A percentile compares a stretch with the other conserved stretches of the same genome.
phyloP scores from a whole-genome alignment of 2,329 filamentous ascomycete species.

The Penicillium janthinellum region DNA sequence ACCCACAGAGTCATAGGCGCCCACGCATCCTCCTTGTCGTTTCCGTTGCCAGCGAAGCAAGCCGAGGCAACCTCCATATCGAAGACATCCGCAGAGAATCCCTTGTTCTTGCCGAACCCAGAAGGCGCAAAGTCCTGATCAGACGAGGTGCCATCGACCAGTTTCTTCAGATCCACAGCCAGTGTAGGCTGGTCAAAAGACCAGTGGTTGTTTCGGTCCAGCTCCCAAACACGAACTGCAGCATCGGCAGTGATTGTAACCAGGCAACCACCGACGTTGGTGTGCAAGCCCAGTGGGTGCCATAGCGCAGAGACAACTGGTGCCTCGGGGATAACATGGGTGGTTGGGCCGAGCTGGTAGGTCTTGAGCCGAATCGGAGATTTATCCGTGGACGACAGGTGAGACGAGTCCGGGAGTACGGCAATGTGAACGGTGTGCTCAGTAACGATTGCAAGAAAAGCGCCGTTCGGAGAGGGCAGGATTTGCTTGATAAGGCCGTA shows the following conservation, averaged over 20 bases:
- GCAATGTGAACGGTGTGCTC: constrained; percentile 86
- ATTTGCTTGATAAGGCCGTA: constrained; percentile 84
- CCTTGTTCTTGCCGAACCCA: constrained; percentile 70
- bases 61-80: constrained; percentile 94
- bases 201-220: constrained; percentile 80
- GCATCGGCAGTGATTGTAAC: constrained; percentile 89
- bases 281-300: constrained; percentile 80
- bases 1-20: constrained; percentile 95
- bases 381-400: constrained; percentile 69
- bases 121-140: constrained; percentile 84
- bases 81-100: constrained; percentile 83
- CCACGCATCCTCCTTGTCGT: constrained; percentile 69
- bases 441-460: constrained; percentile 82
- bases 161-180: constrained; percentile 83
- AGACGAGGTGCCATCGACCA: constrained; percentile 78
- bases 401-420: constrained; percentile 76
- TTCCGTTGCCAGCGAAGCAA: constrained; percentile 75
- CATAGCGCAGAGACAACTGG: constrained; percentile 80
- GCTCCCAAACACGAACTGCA: constrained; percentile 85
- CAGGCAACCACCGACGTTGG: constrained; percentile 69
- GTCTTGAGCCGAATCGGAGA: constrained; percentile 77
- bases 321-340: constrained; percentile 83
- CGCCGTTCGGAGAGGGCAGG: constrained; percentile 76
- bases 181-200: constrained; percentile 83
- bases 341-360: constrained; percentile 88